A percentile compares a stretch with the other conserved stretches of the same genome.
These are phyloP conservation scores for Candida sanyiensis DNA, from an alignment of 805 yeast genomes.

Conservation along the genomic window DNA sequence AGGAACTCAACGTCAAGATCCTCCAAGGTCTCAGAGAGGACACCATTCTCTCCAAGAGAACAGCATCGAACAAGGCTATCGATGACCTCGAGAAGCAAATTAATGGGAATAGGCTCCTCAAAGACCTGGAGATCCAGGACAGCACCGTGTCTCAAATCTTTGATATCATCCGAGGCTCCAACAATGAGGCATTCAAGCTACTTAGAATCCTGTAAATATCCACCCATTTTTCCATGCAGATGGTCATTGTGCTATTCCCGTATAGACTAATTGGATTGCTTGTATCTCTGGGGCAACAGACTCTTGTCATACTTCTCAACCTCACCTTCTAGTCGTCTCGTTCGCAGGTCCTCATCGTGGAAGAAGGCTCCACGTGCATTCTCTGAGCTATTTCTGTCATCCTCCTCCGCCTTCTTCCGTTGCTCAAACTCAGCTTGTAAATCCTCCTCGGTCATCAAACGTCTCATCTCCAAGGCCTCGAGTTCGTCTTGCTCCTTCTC, in stretches of 20 bases:
- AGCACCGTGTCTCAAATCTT: constrained; percentile 11
- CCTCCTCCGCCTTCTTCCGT: constrained; percentile 6
- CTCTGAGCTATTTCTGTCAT: background rate
- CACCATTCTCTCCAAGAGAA: constrained; percentile 10
- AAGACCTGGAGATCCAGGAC: constrained; percentile 11
- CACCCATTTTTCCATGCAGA: background rate
- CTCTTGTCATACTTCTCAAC: constrained; percentile 15
- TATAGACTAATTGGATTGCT: constrained; percentile 1
- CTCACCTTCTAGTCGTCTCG: constrained; percentile 9
- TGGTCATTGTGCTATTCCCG: background rate
- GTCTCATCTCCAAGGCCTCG: constrained; percentile 22
- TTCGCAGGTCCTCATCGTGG: constrained; percentile 13
- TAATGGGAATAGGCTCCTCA: constrained; percentile 6
- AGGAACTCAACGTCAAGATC: constrained; percentile 14
- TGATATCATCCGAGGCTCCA: constrained; percentile 17
- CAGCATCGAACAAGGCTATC: constrained; percentile 1
- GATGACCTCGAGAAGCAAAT: constrained; percentile 3
- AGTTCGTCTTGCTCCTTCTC: constrained; percentile 23
- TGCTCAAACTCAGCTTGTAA: constrained; percentile 17
- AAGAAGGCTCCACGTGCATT: constrained; percentile 20
- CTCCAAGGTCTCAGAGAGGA: constrained; percentile 19
- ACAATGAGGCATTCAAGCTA: constrained; percentile 20
- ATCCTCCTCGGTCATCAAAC: constrained; percentile 22
- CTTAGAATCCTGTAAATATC: constrained; percentile 16
- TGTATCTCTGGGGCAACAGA: constrained; percentile 13